Base-by-base conservation (phyloP, 306 rosid species). In the Begonia masoniana region DNA sequence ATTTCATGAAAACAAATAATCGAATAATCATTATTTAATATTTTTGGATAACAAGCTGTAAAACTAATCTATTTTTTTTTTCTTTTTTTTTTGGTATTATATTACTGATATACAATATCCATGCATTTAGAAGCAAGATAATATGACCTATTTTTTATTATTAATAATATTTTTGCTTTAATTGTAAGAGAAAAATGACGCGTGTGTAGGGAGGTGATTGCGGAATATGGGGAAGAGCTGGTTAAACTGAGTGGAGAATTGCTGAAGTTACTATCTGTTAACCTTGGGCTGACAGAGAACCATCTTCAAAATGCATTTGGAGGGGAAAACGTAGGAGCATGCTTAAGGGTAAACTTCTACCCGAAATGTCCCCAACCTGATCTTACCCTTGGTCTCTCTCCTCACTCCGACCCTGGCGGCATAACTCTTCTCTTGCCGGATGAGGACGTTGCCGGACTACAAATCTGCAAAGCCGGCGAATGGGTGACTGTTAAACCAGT, bases 321-420 rank as follows among this genome's bases (percentile, higher is more conserved):
- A 26, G 99, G 94, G 36, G 83, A 85, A 12, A 51, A 66, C 4
- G 5, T 75, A 31, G 99, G 96, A 24, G 94, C 75, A 24, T 85
- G 96, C 53, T 52, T 91, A 46, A 81, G 99, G 76, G 88, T 73
- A 13, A 85, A 83, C 53, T 78, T 78, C 56, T 91, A 81, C 12
- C 96, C 99, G 10, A 81, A 74, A 41, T 91, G 99, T 11, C 99
- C 99, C 0, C 94, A 91, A 24, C 99, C 99, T 2, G 92, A 91
- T 60, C 84, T 83, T 12, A 91, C 99, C 9, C 72, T 91, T 1
- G 99, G 99, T 1, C 78, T 91, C 43, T 86, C 99, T 4, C 49
- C 87, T 10, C 99, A 91, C 79, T 91, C 99, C 0, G 99, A 91
- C 47, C 99, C 99, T 4, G 99, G 99, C 5, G 99, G 94, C n/a